Base-by-base conservation (phyloP, 768 basidiomycete genomes). In the Pleurotus djamor region DNA sequence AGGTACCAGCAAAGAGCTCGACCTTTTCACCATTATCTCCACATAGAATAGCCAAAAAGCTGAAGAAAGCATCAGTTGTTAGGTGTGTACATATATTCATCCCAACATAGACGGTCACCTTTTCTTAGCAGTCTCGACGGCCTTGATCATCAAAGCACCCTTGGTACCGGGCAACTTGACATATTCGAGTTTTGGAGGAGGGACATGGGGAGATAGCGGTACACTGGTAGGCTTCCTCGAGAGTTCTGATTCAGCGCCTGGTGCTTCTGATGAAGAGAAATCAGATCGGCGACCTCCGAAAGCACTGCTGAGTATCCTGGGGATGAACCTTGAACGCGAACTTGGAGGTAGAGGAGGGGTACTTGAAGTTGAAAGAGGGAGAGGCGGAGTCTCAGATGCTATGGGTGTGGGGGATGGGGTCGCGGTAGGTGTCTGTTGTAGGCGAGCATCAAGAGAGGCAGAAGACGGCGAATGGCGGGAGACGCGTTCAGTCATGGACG, bases 1-100 rank as follows among this genome's bases (percentile, higher is more conserved):
- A 91, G 9, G 94, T 94, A 32, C 94, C 94, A 43, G 94, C 94
- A 71, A 96, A 96, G 9, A 96, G 77, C 67, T 96, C 94, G 49
- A 96, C 93, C 67, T 95, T 93, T 76, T 96, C 94, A 13, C 92
- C 94, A 63, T 86, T 89, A 36, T 96, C 94, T 16, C 94, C 94
- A 63, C 94, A 96, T 0, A 96, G 82, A 66, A 96, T 95, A 7
- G 94, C 94, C 21, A 96, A 82, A 76, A 96, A 96, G 71, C 92
- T 94, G 61, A 52, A 44, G 54, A 52, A 36, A 34, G 41, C 52
- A 62, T 33, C n/a, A 5, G 47, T n/a, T n/a, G 41, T 58, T 41
- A 41, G n/a, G 44, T 32, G 17, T 35, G 21, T n/a, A 33, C 1
- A 33, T 21, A 12, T 2, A 16, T 2, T 49, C 8, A 49, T 9